Conservation (phyloP, 371 early-diverging fungal genomes). For the Mucor circinelloides region DNA sequence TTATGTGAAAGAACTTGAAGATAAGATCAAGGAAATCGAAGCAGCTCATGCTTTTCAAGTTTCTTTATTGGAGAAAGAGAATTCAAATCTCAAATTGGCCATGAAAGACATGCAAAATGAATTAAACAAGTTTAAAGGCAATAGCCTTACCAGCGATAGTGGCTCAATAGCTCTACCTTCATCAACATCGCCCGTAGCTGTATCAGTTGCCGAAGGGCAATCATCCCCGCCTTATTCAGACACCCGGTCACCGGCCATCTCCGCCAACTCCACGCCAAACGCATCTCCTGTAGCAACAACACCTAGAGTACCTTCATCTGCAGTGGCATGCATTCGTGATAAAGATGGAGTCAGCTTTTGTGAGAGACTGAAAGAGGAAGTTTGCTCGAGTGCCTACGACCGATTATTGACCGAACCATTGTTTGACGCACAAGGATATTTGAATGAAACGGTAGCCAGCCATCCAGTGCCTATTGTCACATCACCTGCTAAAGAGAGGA, state of each 20-base stretch:
- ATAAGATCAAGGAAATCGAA: conserved; percentile 63
- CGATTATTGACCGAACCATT: conserved; percentile 49
- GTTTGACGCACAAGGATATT: conserved; percentile 42
- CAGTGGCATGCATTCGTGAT: conserved; percentile 46
- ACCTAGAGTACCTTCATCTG: conserved; percentile 28
- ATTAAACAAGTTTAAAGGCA: not conserved
- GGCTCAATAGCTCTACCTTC: not conserved
- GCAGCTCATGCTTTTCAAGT: conserved; percentile 42
- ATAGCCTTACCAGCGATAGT: not conserved
- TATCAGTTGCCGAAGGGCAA: not conserved
- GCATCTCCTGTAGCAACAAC: not conserved
- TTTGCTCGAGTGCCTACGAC: conserved; percentile 48
- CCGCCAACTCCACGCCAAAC: not conserved
- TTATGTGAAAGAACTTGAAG: conserved; percentile 69
- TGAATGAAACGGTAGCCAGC: conserved; percentile 36
- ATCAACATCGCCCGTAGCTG: not conserved
- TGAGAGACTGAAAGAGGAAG: conserved; percentile 49
- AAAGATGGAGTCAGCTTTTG: conserved; percentile 53
- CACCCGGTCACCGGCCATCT: conserved; percentile 1
- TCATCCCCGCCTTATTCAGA: conserved; percentile 1
- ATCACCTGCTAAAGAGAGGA: not conserved
- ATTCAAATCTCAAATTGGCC: conserved; percentile 17
- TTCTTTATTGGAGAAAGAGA: conserved; percentile 33
- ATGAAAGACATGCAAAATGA: not conserved
- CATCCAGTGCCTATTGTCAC: conserved; percentile 51